These are phyloP conservation scores for Davidsoniella eucalypti DNA, from an alignment of 2,329 filamentous ascomycete genomes.

Conservation along the genomic window DNA sequence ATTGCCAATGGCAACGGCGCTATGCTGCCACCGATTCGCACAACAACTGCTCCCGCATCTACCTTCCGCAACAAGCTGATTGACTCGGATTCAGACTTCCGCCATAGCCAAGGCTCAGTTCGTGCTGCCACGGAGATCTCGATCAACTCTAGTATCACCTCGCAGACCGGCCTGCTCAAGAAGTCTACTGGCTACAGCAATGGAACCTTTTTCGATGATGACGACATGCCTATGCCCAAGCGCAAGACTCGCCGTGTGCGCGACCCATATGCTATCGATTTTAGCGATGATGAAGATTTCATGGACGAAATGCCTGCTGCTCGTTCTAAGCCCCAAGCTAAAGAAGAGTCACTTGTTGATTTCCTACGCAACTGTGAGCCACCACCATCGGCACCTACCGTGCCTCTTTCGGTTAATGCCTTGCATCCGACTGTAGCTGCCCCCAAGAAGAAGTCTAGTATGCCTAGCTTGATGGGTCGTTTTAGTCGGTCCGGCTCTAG, in stretches of 20 bases:
- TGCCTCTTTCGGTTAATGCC: conserved; percentile 19
- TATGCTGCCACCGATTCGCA: conserved; percentile 73
- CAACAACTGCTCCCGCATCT: conserved; percentile 27
- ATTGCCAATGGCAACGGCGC: conserved; percentile 41
- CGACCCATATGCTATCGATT: conserved; percentile 88
- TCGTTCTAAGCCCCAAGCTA: conserved; percentile 23
- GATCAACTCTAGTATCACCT: conserved; percentile 53
- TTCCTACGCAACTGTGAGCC: conserved; percentile 57
- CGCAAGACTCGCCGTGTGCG: conserved; percentile 62
- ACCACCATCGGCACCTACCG: conserved; percentile 30
- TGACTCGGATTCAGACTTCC: conserved; percentile 23
- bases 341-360: conserved; percentile 54
- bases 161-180: conserved; percentile 51
- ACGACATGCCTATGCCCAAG: conserved; percentile 42
- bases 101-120: conserved; percentile 40
- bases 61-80: conserved; percentile 6
- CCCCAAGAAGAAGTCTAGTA: conserved; percentile 48
- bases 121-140: conserved; percentile 36
- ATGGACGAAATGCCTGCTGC: conserved; percentile 27
- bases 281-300: conserved; percentile 48
- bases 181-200: conserved; percentile 20
- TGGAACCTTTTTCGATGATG: conserved; percentile 29
- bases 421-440: conserved; percentile 18
- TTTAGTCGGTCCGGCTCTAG: conserved; percentile 28
- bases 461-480: conserved; percentile 44